A percentile compares a stretch with the other conserved stretches of the same genome.
phyloP scores from a whole-genome alignment of 345 rosid species.

The Arabidopsis thaliana region DNA sequence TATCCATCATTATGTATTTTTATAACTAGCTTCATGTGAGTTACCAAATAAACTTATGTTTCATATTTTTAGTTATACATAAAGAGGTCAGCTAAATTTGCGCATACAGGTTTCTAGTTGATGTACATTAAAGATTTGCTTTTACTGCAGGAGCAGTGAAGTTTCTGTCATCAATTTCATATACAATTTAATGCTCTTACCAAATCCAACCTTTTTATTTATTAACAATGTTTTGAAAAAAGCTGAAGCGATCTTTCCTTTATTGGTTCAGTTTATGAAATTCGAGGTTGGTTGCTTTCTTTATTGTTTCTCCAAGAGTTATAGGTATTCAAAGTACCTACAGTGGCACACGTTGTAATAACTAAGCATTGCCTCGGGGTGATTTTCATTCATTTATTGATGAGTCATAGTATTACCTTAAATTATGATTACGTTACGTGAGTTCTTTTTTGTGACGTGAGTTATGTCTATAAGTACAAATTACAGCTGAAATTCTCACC shows the following conservation, averaged over 20 bases:
- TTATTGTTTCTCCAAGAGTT: slow-evolving; percentile 17
- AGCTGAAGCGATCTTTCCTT: slow-evolving; percentile 11
- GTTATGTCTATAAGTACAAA: background rate
- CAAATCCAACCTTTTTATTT: slow-evolving; percentile 33
- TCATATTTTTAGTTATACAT: background rate
- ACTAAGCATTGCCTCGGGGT: slow-evolving; percentile 10
- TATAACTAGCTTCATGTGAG: background rate
- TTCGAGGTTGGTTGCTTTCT: slow-evolving; percentile 25
- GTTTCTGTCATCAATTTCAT: slow-evolving; percentile 35
- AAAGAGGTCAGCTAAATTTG: background rate
- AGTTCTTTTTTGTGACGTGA: background rate
- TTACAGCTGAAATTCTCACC: background rate
- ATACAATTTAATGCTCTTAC: slow-evolving; percentile 38
- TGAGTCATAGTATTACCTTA: background rate
- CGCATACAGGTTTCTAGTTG: slow-evolving; percentile 20
- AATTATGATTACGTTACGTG: background rate
- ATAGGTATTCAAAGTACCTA: slow-evolving; percentile 7
- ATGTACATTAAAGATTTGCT: slow-evolving; percentile 17
- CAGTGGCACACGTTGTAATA: background rate
- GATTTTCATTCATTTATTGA: slow-evolving; percentile 7
- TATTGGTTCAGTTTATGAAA: slow-evolving; percentile 32
- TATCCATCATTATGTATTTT: background rate
- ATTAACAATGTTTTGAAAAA: background rate
- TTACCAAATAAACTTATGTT: background rate
- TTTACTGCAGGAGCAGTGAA: slow-evolving; percentile 29